Evolutionary conservation across 2,329 filamentous ascomycete genomes (phyloP).

Genomic region (Cercospora beticola): DNA sequence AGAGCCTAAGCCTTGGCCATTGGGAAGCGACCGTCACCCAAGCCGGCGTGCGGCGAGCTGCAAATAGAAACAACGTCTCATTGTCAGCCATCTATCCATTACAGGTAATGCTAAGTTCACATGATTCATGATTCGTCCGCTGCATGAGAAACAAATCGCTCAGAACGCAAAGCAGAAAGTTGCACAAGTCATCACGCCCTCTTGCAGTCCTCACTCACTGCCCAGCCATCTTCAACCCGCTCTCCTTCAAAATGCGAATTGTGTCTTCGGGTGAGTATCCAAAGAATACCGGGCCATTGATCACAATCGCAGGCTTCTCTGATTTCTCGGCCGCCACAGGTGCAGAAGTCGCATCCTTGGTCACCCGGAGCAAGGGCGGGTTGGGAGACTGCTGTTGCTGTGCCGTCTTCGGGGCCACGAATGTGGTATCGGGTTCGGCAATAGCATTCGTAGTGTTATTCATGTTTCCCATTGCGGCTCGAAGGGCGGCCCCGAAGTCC

Average conservation of each 20-base stretch:
- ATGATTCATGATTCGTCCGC: neutral
- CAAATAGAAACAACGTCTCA: neutral
- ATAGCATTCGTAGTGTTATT: neutral
- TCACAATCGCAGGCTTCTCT: constrained; percentile 69
- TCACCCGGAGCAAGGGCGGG: neutral
- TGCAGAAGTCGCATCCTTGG: neutral
- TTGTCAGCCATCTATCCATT: neutral
- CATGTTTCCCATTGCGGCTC: neutral
- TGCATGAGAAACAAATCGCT: neutral
- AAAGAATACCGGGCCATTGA: constrained; percentile 91
- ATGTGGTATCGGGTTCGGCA: constrained; percentile 5
- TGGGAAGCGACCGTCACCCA: neutral
- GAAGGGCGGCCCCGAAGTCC: constrained; percentile 1
- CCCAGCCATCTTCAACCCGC: constrained; percentile 21
- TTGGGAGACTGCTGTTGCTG: neutral
- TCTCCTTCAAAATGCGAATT: constrained; percentile 66
- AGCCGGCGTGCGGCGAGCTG: neutral
- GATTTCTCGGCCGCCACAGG: neutral
- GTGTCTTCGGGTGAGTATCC: constrained; percentile 84
- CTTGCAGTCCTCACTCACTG: neutral
- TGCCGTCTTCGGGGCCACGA: neutral
- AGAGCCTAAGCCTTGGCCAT: too few species aligned
- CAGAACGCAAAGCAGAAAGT: neutral
- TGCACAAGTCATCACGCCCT: neutral
- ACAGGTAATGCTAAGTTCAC: neutral